Percentiles rank a stretch among this genome's conserved stretches.
phyloP scores from a whole-genome alignment of 2,329 filamentous ascomycete species.

The Polytolypa hystricis region DNA sequence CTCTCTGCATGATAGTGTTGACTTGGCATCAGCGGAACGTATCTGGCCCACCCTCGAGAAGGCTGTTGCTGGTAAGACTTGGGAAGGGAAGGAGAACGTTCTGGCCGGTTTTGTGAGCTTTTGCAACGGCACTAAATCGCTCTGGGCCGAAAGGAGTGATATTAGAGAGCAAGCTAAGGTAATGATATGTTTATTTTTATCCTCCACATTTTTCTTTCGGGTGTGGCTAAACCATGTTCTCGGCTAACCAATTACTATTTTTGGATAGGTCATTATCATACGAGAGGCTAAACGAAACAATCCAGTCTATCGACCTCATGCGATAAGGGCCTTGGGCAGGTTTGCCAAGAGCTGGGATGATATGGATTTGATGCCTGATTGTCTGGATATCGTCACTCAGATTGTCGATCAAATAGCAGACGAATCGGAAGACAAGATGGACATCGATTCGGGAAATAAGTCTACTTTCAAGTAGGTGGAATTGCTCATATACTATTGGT shows the following conservation, averaged over 20 bases:
- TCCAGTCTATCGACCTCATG: slow-evolving; percentile 65
- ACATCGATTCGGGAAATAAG: slow-evolving; percentile 45
- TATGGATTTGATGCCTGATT: slow-evolving; percentile 57
- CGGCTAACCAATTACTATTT: no score
- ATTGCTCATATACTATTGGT: neutral
- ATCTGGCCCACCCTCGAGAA: slow-evolving; percentile 81
- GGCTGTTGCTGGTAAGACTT: slow-evolving; percentile 77
- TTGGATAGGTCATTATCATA: slow-evolving; percentile 50
- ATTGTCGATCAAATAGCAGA: slow-evolving; percentile 49
- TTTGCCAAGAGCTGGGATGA: slow-evolving; percentile 59
- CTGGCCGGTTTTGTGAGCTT: slow-evolving; percentile 71
- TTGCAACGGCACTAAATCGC: slow-evolving; percentile 49
- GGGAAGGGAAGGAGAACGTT: slow-evolving; percentile 80
- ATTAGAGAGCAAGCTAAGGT: slow-evolving; percentile 60
- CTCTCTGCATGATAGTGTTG: slow-evolving; percentile 49
- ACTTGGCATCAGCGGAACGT: slow-evolving; percentile 46
- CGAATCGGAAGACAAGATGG: slow-evolving; percentile 52
- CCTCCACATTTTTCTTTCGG: slow-evolving; percentile 3
- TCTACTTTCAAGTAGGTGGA: slow-evolving; percentile 26
- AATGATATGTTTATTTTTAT: no score
- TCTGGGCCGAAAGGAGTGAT: slow-evolving; percentile 48
- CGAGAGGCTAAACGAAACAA: slow-evolving; percentile 91
- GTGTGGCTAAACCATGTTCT: no score
- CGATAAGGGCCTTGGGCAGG: slow-evolving; percentile 59
- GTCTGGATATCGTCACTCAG: slow-evolving; percentile 51